Conservation (phyloP, 1,284 basidiomycete genomes). For the Naganishia liquefaciens region DNA sequence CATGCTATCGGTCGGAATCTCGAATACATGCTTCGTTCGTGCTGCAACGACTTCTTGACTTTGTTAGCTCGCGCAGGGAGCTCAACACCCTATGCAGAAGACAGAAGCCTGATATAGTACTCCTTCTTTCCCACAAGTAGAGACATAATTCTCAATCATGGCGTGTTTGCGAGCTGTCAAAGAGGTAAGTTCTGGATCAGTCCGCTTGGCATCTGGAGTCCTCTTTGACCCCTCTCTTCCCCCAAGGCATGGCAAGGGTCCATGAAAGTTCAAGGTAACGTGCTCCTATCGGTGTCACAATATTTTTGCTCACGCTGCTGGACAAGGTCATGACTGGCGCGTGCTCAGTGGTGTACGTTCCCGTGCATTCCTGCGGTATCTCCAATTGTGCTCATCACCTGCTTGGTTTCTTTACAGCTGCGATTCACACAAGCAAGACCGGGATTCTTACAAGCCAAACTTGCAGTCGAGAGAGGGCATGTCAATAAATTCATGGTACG, state of each 20-base stretch:
- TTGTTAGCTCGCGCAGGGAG: not conserved
- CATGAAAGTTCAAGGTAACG: slow-evolving; percentile 32
- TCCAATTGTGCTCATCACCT: slow-evolving; percentile 37
- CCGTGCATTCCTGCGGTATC: not conserved
- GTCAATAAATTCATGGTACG: slow-evolving; percentile 53
- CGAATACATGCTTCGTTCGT: too few relatives aligned
- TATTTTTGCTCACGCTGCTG: not conserved
- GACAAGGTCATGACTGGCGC: slow-evolving; percentile 33
- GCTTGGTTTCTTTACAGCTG: slow-evolving; percentile 35
- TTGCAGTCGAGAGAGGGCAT: slow-evolving; percentile 47
- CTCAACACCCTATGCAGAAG: too few relatives aligned
- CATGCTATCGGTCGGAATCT: too few relatives aligned
- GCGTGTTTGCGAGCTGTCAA: slow-evolving; percentile 34
- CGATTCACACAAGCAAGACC: slow-evolving; percentile 40
- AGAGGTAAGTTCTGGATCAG: slow-evolving; percentile 24
- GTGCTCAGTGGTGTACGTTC: slow-evolving; percentile 19
- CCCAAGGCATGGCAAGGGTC: slow-evolving; percentile 33
- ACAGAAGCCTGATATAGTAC: too few relatives aligned
- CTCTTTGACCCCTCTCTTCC: not conserved
- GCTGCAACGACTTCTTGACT: too few relatives aligned
- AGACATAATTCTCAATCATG: too few relatives aligned
- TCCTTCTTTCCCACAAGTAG: too few relatives aligned
- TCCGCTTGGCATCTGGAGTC: not conserved
- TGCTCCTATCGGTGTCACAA: too few relatives aligned
- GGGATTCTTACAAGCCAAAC: slow-evolving; percentile 45